Base-by-base conservation (phyloP, 106 monocot genomes). In the Dendrobium catenatum region DNA sequence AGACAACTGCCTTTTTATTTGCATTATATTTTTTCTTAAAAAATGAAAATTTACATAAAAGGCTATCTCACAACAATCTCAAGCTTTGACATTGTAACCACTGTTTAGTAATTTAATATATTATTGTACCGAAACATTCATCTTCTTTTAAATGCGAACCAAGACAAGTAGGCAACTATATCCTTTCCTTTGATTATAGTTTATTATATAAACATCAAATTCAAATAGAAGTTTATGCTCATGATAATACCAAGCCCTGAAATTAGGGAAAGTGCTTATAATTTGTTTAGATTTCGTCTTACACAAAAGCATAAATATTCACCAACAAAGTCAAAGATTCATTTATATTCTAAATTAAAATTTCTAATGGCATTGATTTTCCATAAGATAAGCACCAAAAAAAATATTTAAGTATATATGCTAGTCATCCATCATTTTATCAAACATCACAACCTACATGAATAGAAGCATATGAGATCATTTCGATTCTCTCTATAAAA, bases 61-160 rank as follows among this genome's bases (percentile, higher is more conserved):
- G n/a, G 8, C 61, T 22, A n/a, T 61, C 22, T 6, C 61, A 61
- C 22, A 61, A 61, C 61, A 61, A n/a, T 61, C 61, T 7, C 6
- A 22, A n/a, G 54, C 54, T n/a, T 61, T 61, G 61, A 61, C 19
- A n/a, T 61, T 61, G n/a, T 61, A 61, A 19, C 61, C 4, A 8
- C n/a, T 61, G 61, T 61, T 61, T 61, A 6, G 22, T n/a, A n/a
- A 61, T 61, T 61, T 61, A 61, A 61, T 61, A n/a, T n/a, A 61
- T 61, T 61, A 61, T 61, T 61, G 56, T 19, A 61, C 22, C 61
- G 4, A 61, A 61, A 61, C 22, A 22, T 61, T 61, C n/a, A 61
- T 61, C 22, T 61, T 61, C 4, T 61, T 61, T 61, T 22, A 22
- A 61, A 61, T 61, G 22, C 6, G n/a, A 61, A 61, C 13, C 61